Evolutionary conservation across 257 asterid species (phyloP).

Genomic region (Capsicum pubescens): DNA sequence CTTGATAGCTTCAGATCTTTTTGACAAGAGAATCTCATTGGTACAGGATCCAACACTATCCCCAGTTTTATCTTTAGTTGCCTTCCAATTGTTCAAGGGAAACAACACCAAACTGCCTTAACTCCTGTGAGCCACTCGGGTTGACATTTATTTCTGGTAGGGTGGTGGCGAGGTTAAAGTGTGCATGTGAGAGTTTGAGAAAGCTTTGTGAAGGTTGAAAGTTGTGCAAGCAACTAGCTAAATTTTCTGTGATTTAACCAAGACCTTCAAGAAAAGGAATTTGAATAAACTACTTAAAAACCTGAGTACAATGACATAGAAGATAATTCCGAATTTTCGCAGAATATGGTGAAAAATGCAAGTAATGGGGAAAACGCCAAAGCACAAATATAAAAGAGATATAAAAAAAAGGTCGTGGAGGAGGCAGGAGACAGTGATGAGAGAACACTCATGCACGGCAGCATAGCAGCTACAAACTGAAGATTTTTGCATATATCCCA

Average conservation of each 20-base stretch:
- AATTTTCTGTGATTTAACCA: conserved; percentile 6
- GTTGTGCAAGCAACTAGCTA: background rate
- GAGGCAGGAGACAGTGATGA: conserved; percentile 16
- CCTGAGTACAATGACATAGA: background rate
- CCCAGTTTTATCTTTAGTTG: background rate
- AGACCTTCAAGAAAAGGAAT: conserved; percentile 25
- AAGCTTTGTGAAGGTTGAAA: background rate
- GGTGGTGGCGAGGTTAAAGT: background rate
- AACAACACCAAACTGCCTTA: background rate
- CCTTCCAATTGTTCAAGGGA: background rate
- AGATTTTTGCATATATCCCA: background rate
- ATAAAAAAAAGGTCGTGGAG: background rate
- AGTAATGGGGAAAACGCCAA: background rate
- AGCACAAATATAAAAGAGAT: conserved; percentile 7
- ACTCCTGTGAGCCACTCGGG: background rate
- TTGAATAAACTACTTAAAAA: conserved; percentile 15
- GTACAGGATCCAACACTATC: conserved; percentile 5
- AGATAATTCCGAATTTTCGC: background rate
- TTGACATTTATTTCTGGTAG: background rate
- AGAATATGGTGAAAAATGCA: conserved; percentile 16
- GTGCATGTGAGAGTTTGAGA: conserved; percentile 16
- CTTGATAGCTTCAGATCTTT: background rate
- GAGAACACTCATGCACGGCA: background rate
- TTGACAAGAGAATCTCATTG: conserved; percentile 10
- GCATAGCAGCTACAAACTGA: background rate